Base-by-base conservation (phyloP, 345 rosid genomes). In the Pistacia vera region DNA sequence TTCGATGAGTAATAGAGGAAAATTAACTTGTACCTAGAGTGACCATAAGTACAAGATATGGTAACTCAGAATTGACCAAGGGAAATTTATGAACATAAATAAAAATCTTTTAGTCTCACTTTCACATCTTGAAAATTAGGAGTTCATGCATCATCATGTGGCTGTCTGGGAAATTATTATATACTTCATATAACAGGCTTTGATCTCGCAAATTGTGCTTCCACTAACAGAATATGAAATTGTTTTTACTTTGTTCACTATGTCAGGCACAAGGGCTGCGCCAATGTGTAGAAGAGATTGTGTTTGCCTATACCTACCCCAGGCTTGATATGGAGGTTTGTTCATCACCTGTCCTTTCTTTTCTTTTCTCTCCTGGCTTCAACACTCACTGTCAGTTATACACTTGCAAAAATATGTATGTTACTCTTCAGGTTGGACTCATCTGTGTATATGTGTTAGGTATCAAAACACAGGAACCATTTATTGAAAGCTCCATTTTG, bases 401-500 rank as follows among this genome's bases (percentile, higher is more conserved):
- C 44, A 14, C 48, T 68, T 30, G 35, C 22, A 1, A 61, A 51
- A 58, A 35, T 22, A 28, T 49, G n/a, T 48, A 4, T 36, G 51
- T 48, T 22, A 71, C 67, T 33, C 20, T 7, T 74, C 12, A 25
- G 36, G 54, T 68, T 63, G 63, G 52, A 67, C 56, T 30, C 4
- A 63, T 79, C 36, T 87, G 63, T 71, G 20, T 68, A n/a, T 18
- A 12, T 28, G 14, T 79, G 44, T 69, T 78, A 93, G 97, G 99
- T 96, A 46, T 92, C 98, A 61, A 96, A 88, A 80, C 94, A 92
- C 85, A 96, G 89, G 97, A 93, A 93, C 85, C 99, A 96, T 86
- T 90, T 96, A 85, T 85, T 96, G 64, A 96, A 96, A 87, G 98
- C 99, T 63, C 98, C 99, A 54, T 96, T 96, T 75, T 96, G 99